A percentile compares a stretch with the other conserved stretches of the same genome.
phyloP scores from a whole-genome alignment of 2,329 filamentous ascomycete species.

The Whalleya microplaca region DNA sequence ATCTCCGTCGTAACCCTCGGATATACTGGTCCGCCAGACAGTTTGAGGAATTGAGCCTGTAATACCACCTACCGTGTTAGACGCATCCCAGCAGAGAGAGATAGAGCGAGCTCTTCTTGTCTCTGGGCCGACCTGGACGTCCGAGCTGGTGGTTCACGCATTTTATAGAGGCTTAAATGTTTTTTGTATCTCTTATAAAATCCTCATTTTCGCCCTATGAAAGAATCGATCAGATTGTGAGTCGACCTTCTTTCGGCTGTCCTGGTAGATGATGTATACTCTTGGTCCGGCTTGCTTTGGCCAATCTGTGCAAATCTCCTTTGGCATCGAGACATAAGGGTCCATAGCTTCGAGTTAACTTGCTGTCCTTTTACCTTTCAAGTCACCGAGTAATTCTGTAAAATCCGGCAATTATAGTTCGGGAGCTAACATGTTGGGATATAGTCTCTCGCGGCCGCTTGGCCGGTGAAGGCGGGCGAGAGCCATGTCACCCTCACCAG shows the following conservation, averaged over 20 bases:
- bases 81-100: slow-evolving; percentile 7
- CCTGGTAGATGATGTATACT: neutral
- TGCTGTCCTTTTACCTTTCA: slow-evolving; percentile 1
- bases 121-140: slow-evolving; percentile 10
- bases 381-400: slow-evolving; percentile 13
- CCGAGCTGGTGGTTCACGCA: slow-evolving; percentile 16
- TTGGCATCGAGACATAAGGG: neutral
- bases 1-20: slow-evolving; percentile 6
- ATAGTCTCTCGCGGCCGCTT: slow-evolving; percentile 49
- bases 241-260: slow-evolving; percentile 20
- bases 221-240: slow-evolving; percentile 31
- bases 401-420: slow-evolving; percentile 6
- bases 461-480: slow-evolving; percentile 43
- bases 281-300: neutral
- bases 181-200: slow-evolving; percentile 10
- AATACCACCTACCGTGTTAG: slow-evolving; percentile 8
- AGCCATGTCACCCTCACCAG: slow-evolving; percentile 64
- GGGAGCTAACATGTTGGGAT: slow-evolving; percentile 47
- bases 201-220: slow-evolving; percentile 29
- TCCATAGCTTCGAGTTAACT: neutral
- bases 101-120: neutral
- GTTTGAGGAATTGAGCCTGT: slow-evolving; percentile 15
- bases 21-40: slow-evolving; percentile 10
- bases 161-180: slow-evolving; percentile 16
- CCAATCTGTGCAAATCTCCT: neutral